phyloP scores from a whole-genome alignment of 164 flowering plant species.

The Vitis riparia region DNA sequence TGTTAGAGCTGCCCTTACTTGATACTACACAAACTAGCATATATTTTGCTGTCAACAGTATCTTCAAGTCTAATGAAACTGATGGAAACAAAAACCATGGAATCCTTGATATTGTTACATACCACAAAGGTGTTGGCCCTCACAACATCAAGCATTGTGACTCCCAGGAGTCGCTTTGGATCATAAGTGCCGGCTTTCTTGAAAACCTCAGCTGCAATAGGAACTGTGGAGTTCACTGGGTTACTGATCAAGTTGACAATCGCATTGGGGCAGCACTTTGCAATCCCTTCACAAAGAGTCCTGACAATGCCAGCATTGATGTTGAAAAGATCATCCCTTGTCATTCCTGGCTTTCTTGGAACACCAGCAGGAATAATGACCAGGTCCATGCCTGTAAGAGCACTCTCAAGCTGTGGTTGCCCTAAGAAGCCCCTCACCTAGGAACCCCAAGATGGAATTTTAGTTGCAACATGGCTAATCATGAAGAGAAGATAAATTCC shows the following conservation, averaged over 20 bases:
- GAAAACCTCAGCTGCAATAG: constrained; percentile 86
- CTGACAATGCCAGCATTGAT: constrained; percentile 97
- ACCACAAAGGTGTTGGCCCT: constrained; percentile 94
- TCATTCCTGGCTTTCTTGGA: constrained; percentile 99
- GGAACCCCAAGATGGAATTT: constrained; percentile 2
- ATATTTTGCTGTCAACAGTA: too few relatives aligned
- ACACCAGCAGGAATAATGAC: constrained; percentile 98
- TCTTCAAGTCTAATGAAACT: too few relatives aligned
- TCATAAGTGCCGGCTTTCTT: constrained; percentile 78
- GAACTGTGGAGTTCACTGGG: constrained; percentile 83
- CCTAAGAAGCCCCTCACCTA: constrained; percentile 97
- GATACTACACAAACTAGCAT: too few relatives aligned
- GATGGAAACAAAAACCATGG: too few relatives aligned
- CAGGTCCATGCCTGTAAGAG: constrained; percentile 94
- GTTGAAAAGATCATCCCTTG: constrained; percentile 95
- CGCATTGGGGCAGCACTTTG: constrained; percentile 83
- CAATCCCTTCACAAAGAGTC: constrained; percentile 87
- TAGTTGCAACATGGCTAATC: too few relatives aligned
- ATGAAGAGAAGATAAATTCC: too few relatives aligned
- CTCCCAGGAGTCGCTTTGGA: constrained; percentile 73
- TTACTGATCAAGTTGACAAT: constrained; percentile 76
- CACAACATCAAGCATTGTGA: constrained; percentile 79
- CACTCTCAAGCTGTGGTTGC: constrained; percentile 72
- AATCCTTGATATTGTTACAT: constrained; percentile 8
- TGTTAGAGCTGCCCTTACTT: too few relatives aligned